Evolutionary conservation across 2,329 filamentous ascomycete species (phyloP).

Genomic region (Neofusicoccum umdonicola): DNA sequence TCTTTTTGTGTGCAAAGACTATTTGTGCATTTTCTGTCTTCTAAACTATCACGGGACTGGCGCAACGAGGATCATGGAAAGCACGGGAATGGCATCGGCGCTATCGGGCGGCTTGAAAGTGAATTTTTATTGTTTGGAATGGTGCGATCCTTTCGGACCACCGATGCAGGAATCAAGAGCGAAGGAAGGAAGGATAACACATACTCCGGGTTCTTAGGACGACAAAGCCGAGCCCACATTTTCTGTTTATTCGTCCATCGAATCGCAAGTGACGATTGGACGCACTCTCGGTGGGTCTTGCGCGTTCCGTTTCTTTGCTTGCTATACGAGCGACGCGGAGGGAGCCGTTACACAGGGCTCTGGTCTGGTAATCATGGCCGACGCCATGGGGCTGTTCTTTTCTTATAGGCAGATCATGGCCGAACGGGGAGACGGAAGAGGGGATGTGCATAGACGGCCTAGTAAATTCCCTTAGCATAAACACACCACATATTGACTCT

Average conservation of each 20-base stretch:
- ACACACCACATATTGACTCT: neutral
- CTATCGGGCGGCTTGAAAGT: constrained; percentile 5
- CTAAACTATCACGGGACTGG: neutral
- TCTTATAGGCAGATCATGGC: neutral
- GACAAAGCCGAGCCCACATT: neutral
- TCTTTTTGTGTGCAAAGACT: neutral
- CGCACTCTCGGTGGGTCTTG: neutral
- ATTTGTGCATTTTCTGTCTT: neutral
- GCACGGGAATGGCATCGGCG: constrained; percentile 10
- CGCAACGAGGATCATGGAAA: constrained; percentile 6
- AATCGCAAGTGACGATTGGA: neutral
- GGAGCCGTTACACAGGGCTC: neutral
- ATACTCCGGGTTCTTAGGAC: neutral
- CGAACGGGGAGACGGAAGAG: neutral
- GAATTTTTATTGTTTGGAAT: neutral
- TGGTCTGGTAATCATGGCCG: neutral
- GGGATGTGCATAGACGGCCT: neutral
- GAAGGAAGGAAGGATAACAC: neutral
- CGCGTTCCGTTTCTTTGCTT: neutral
- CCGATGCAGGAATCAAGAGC: constrained; percentile 2
- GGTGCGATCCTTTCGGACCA: constrained; percentile 14
- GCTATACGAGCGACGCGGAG: neutral
- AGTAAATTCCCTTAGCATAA: constrained; percentile 9
- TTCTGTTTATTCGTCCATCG: neutral
- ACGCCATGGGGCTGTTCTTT: neutral